Evolutionary conservation across 1,284 basidiomycete genomes (phyloP).

Genomic region (Moesziomyces parantarcticus): DNA sequence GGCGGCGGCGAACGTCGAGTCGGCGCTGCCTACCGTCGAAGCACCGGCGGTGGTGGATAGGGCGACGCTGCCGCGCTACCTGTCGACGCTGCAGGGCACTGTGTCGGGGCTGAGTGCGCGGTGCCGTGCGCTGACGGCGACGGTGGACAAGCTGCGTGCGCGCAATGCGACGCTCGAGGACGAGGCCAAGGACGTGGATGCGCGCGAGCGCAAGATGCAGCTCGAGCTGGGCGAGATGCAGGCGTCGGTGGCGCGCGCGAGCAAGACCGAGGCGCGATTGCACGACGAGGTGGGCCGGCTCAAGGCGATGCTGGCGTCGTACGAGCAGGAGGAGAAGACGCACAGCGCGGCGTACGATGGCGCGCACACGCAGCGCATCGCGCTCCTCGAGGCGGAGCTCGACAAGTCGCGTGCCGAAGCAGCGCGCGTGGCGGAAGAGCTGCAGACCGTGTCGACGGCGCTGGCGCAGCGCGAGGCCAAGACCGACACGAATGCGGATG

Average conservation of each 20-base stretch:
- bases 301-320: slow-evolving; percentile 47
- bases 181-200: slow-evolving; percentile 45
- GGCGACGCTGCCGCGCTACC: slow-evolving; percentile 41
- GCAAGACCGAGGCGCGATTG: slow-evolving; percentile 18
- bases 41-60: slow-evolving; percentile 31
- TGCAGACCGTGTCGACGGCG: slow-evolving; percentile 9
- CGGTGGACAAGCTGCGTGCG: slow-evolving; percentile 40
- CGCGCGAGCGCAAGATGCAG: slow-evolving; percentile 51
- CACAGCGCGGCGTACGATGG: slow-evolving; percentile 53
- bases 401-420: slow-evolving; percentile 31
- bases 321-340: slow-evolving; percentile 57
- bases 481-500: slow-evolving; percentile 7
- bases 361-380: slow-evolving; percentile 60
- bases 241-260: slow-evolving; percentile 23
- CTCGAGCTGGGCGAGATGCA: slow-evolving; percentile 57
- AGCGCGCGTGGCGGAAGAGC: slow-evolving; percentile 1
- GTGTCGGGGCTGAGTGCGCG: slow-evolving; percentile 46
- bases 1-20: slow-evolving; percentile 39
- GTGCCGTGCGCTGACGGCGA: slow-evolving; percentile 25
- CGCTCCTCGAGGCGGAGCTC: slow-evolving; percentile 52
- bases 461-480: slow-evolving; percentile 22
- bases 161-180: slow-evolving; percentile 40
- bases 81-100: slow-evolving; percentile 49
- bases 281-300: slow-evolving; percentile 45
- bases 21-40: slow-evolving; percentile 3